Evolutionary conservation across 371 early-diverging fungal species (phyloP), one percentile per base, ranked within the genome.

Genomic region (Actinomucor elegans): DNA sequence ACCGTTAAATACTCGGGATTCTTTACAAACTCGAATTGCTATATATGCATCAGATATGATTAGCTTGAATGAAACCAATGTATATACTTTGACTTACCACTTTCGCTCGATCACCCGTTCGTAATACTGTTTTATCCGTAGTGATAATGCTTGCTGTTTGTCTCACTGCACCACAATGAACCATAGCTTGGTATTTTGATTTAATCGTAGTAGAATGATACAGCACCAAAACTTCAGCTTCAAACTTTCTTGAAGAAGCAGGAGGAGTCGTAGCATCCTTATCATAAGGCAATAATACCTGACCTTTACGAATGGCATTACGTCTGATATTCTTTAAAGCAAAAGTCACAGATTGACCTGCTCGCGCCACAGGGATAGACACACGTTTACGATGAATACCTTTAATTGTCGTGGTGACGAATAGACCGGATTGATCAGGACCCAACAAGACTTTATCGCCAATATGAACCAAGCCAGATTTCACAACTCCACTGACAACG

Each of bases 141-240:
- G 82, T 80, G n/a, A 85, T 62, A 20, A 95, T 94, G 37, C 87
- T 78, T 0, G 92, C 96, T 0, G 96, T 92, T 67, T 96, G 95
- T 7, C 94, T 76, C 0, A 96, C 92, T 14, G 90, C 81, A 0
- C 94, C 93, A 53, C 92, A 93, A 61, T 96, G 94, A 32, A 96
- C 69, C 94, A 96, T 95, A 3, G 96, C 94, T 67, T 96, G 96
- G 67, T 96, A 96, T 52, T 86, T 86, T 41, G 80, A 73, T 28
- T 84, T 83, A 42, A 96, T 96, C 3, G 95, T 96, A 0, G 96
- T 94, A 18, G 89, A 88, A 65, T 95, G 95, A 66, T 92, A 94
- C 29, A 96, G 73, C 0, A 96, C 87, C 35, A 92, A 69, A 9
- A 94, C 80, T 71, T 96, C 96, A 24, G 96, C 96, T 62, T 95